A percentile compares a stretch with the other conserved stretches of the same genome.
These are phyloP conservation scores for Coemansia sp. DNA, from an alignment of 371 early-diverging fungal genomes.

Conservation along the genomic window DNA sequence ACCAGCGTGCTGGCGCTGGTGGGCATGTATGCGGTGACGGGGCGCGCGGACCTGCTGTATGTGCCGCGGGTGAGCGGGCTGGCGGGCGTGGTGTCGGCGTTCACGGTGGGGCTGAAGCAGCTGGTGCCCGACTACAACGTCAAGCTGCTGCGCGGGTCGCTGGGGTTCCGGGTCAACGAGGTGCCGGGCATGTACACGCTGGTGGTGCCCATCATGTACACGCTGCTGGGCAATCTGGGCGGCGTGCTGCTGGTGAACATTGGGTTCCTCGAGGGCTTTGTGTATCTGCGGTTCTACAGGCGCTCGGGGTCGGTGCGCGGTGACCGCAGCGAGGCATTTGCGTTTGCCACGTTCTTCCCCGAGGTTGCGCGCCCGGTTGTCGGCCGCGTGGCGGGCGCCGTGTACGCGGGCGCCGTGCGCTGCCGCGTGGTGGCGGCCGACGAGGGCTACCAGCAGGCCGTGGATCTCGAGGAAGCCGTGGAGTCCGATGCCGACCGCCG, in stretches of 20 bases:
- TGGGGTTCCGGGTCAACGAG: slow-evolving; percentile 58
- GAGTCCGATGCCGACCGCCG: slow-evolving; percentile 35
- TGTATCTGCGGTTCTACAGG: slow-evolving; percentile 63
- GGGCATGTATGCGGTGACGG: slow-evolving; percentile 12
- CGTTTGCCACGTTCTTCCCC: slow-evolving; percentile 65
- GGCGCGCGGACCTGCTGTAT: slow-evolving; percentile 21
- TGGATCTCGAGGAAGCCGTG: slow-evolving; percentile 14
- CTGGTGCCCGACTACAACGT: slow-evolving; percentile 46
- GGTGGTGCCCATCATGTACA: slow-evolving; percentile 48
- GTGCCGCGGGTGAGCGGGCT: slow-evolving; percentile 33
- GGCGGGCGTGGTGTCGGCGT: slow-evolving; percentile 53
- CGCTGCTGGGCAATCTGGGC: slow-evolving; percentile 51
- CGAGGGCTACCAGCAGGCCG: slow-evolving; percentile 38
- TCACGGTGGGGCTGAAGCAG: slow-evolving; percentile 64
- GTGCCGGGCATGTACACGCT: slow-evolving; percentile 58
- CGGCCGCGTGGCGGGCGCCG: slow-evolving; percentile 8
- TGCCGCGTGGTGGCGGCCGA: slow-evolving; percentile 31
- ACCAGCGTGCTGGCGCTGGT: slow-evolving; percentile 13
- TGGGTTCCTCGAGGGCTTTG: slow-evolving; percentile 59
- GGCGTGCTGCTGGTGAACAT: slow-evolving; percentile 51
- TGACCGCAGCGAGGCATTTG: slow-evolving; percentile 66
- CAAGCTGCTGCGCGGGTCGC: slow-evolving; percentile 37
- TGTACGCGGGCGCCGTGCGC: slow-evolving; percentile 28
- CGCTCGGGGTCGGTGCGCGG: slow-evolving; percentile 57
- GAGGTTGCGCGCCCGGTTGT: slow-evolving; percentile 53